Percentiles rank a stretch among this genome's conserved stretches.
Evolutionary conservation across 257 asterid species (phyloP).

Genomic region (Solanum ossicruentum): DNA sequence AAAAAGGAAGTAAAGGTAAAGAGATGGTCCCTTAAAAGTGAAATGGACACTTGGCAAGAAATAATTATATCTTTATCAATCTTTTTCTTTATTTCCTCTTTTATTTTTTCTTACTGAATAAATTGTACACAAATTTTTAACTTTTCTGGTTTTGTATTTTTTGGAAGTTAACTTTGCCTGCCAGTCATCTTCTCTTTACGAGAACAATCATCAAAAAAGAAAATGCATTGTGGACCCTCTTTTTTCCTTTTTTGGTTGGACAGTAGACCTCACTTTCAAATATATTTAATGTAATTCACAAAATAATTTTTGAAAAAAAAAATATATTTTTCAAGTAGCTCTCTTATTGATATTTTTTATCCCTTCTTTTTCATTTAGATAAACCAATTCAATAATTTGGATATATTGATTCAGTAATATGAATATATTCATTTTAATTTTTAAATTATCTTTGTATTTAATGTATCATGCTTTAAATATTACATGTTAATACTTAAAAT

Average conservation of each 20-base stretch:
- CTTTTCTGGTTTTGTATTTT: background rate
- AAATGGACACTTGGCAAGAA: background rate
- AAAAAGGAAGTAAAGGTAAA: background rate
- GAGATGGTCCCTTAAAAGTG: background rate
- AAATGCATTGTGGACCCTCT: background rate
- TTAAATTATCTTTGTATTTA: too few species aligned
- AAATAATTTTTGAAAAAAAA: too few species aligned
- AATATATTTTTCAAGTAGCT: too few species aligned
- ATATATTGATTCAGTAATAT: too few species aligned
- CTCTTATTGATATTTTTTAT: too few species aligned
- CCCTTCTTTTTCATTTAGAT: too few species aligned
- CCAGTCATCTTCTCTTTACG: background rate
- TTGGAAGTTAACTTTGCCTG: background rate
- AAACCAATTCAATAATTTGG: too few species aligned
- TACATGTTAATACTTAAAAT: too few species aligned
- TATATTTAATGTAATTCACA: background rate
- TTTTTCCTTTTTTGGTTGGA: background rate
- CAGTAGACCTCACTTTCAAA: background rate
- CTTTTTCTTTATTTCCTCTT: background rate
- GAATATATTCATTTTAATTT: too few species aligned
- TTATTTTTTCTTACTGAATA: background rate
- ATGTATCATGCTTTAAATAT: too few species aligned
- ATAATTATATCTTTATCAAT: background rate
- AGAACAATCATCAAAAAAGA: background rate
- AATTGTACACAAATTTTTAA: background rate